Evolutionary conservation across 768 basidiomycete species (phyloP), one percentile per base, ranked within the genome.

Genomic region (Suillus subluteus): DNA sequence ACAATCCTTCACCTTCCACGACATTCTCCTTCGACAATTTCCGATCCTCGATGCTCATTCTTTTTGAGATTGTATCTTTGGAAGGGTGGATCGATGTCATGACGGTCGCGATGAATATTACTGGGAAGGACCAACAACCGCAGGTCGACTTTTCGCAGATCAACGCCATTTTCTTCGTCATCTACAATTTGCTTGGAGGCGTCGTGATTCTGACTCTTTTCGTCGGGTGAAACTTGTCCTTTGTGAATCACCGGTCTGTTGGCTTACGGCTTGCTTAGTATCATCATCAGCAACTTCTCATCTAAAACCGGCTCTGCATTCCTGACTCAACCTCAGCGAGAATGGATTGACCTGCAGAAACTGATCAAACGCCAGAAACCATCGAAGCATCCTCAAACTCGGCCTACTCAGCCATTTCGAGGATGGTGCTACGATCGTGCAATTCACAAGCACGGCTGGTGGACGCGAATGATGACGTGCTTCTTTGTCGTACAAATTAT

Each of bases 31-130:
- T 98, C 73, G 97, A 99, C 78, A 87, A 82, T 16, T 98, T 98
- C 79, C 83, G 86, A 8, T 80, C 89, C 4, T 91, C 94, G 0
- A 81, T 98, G 48, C 84, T 98, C 63, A 98, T 98, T 73, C 84
- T 98, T 1, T 98, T 98, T 72, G 97, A 99, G 79, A 95, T 97
- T 70, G 94, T 98, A 30, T 97, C 96, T 0, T 80, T 98, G 59
- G 96, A 97, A 79, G 97, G 97, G 2, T 98, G 96, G 97, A 86
- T 93, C n/a, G 94, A 96, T 73, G 97, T 96, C 61, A 91, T 98
- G 91, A 80, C 78, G 44, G 84, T 90, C 32, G 91, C 90, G 1
- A 92, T 92, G 76, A 87, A 89, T 68, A 91, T 98, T 69, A 89
- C 86, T 1, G 93, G 91, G 6, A 74, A 69, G 26, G 87, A 88